Conservation (phyloP, 352 stramenopile species). For the Phytophthora macrochlamydospora region DNA sequence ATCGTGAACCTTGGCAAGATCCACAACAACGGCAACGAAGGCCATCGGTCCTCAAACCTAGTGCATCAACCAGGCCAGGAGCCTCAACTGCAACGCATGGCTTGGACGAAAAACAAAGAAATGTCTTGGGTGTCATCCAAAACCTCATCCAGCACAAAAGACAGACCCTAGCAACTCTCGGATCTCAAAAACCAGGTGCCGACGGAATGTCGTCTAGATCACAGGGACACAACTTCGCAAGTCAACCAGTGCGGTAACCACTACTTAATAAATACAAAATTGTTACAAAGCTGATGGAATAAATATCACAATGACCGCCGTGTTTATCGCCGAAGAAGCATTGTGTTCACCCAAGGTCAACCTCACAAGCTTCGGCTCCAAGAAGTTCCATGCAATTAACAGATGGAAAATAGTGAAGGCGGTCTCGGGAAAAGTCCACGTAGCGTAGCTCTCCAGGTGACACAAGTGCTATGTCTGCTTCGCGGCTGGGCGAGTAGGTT, state of each 20-base stretch:
- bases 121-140: conserved; percentile 75
- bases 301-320: conserved; percentile 34
- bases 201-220: conserved; percentile 14
- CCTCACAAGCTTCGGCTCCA: conserved; percentile 60
- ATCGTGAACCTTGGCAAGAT: conserved; percentile 18
- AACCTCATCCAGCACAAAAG: conserved; percentile 84
- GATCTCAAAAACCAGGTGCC: conserved; percentile 22
- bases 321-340: background rate
- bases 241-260: conserved; percentile 28
- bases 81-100: conserved; percentile 4
- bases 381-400: conserved; percentile 83
- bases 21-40: conserved; percentile 22
- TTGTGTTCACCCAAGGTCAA: conserved; percentile 40
- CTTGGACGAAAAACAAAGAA: conserved; percentile 66
- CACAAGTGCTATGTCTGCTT: conserved; percentile 24
- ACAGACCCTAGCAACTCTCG: conserved; percentile 62
- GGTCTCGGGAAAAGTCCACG: conserved; percentile 52
- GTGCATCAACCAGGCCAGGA: conserved; percentile 5
- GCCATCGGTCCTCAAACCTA: conserved; percentile 1
- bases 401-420: conserved; percentile 75
- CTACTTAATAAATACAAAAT: conserved; percentile 1
- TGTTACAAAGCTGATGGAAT: conserved; percentile 18
- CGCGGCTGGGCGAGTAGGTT: conserved; percentile 5
- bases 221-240: conserved; percentile 21
- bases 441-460: conserved; percentile 52